Evolutionary conservation across 176 grass and related monocot species (phyloP).

Genomic region (Tillandsia leiboldiana): DNA sequence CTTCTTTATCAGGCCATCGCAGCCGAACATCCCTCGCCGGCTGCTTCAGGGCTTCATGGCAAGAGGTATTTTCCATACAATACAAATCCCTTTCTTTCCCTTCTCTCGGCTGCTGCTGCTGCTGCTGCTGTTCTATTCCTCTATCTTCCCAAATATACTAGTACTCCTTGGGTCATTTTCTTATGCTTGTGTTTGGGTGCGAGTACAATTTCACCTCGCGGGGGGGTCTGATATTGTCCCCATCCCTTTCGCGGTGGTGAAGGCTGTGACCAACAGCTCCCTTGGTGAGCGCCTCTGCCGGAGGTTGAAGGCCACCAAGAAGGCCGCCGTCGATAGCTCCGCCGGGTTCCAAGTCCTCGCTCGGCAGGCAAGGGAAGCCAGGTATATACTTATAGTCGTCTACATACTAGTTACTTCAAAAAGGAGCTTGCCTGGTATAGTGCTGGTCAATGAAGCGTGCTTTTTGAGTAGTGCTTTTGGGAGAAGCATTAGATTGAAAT

Average conservation of each 20-base stretch:
- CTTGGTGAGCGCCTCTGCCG: slow-evolving; percentile 54
- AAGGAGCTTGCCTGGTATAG: no score
- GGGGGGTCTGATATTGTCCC: slow-evolving; percentile 75
- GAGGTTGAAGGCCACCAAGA: slow-evolving; percentile 50
- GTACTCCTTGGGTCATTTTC: no score
- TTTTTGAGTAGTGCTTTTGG: no score
- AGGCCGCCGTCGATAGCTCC: slow-evolving; percentile 44
- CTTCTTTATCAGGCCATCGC: not conserved
- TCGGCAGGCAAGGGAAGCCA: slow-evolving; percentile 35
- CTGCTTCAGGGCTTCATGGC: not conserved
- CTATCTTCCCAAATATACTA: not conserved
- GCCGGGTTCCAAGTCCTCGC: slow-evolving; percentile 33
- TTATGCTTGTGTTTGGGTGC: no score
- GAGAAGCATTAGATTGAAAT: no score
- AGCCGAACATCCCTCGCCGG: not conserved
- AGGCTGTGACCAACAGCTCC: slow-evolving; percentile 70
- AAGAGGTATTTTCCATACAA: not conserved
- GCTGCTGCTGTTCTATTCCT: not conserved
- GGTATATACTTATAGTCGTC: slow-evolving; percentile 13
- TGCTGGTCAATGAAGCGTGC: no score
- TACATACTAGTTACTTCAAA: no score
- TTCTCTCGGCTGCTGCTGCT: not conserved
- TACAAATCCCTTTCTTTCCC: not conserved
- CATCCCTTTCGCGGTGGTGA: slow-evolving; percentile 80
- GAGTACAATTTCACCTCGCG: slow-evolving; percentile 30